Conservation (phyloP, 1,139 yeast genomes). For the Yamadazyma trypodendri region DNA sequence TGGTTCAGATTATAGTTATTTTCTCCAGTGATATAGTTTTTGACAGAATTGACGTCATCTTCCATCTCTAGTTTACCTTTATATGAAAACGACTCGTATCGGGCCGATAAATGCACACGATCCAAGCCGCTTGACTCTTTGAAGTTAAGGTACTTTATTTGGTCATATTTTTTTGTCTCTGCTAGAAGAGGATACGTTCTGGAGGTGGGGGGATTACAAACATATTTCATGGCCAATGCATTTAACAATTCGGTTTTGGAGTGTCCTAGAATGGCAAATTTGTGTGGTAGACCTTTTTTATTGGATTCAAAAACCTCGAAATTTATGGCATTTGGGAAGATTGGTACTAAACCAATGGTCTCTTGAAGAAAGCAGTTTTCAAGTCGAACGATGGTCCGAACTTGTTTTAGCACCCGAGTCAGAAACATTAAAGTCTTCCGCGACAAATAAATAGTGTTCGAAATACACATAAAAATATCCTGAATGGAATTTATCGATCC, state of each 20-base stretch:
- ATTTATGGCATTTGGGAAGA: slow-evolving; percentile 24
- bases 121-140: slow-evolving; percentile 52
- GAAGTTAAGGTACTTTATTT: slow-evolving; percentile 55
- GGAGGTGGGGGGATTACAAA: slow-evolving; percentile 53
- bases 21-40: slow-evolving; percentile 53
- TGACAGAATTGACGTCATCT: slow-evolving; percentile 71
- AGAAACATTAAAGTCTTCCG: too few relatives aligned
- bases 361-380: slow-evolving; percentile 13
- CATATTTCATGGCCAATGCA: slow-evolving; percentile 35
- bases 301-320: slow-evolving; percentile 25
- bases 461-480: neutral
- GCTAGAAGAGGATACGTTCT: slow-evolving; percentile 54
- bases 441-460: too few relatives aligned
- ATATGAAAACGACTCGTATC: slow-evolving; percentile 72
- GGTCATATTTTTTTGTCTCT: slow-evolving; percentile 22
- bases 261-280: slow-evolving; percentile 39
- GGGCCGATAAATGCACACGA: slow-evolving; percentile 79
- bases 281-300: slow-evolving; percentile 17
- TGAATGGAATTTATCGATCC: slow-evolving; percentile 39
- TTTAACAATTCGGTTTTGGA: slow-evolving; percentile 34
- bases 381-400: slow-evolving; percentile 10
- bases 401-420: neutral
- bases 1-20: slow-evolving; percentile 45
- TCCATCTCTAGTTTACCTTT: slow-evolving; percentile 60
- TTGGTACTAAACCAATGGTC: slow-evolving; percentile 2